Percentiles rank a stretch among this genome's conserved stretches.
Conservation (phyloP, 805 yeast species). For the Maudiozyma serrabonitensis region DNA sequence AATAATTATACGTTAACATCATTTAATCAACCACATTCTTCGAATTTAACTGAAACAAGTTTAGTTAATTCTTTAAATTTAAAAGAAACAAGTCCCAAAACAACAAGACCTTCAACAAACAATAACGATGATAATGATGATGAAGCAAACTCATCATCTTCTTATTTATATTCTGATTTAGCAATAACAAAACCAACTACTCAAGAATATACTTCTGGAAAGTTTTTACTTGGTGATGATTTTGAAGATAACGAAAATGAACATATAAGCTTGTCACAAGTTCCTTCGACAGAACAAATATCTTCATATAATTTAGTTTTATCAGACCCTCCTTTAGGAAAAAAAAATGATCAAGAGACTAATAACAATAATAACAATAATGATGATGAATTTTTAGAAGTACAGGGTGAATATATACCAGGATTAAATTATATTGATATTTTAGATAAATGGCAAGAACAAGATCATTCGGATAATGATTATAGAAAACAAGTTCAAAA, state of each 20-base stretch:
- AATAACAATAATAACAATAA: too few species aligned
- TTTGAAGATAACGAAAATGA: not conserved
- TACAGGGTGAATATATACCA: constrained; percentile 58
- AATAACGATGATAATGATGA: not conserved
- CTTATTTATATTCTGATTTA: not conserved
- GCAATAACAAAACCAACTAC: not conserved
- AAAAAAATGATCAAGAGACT: not conserved
- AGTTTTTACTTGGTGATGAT: not conserved
- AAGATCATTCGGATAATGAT: not conserved
- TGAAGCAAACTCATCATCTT: not conserved
- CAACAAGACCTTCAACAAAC: not conserved
- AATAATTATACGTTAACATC: not conserved
- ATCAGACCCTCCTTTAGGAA: not conserved
- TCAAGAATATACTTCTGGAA: not conserved
- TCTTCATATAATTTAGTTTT: not conserved
- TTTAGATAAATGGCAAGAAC: constrained; percentile 38
- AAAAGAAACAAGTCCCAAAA: too few species aligned
- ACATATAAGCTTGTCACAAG: not conserved
- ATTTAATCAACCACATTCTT: not conserved
- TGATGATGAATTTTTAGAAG: not conserved
- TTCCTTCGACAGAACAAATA: not conserved
- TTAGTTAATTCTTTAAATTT: not conserved
- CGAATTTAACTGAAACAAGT: not conserved
- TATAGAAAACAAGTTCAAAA: not conserved
- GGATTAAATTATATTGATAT: constrained; percentile 50